Percentiles rank a stretch among this genome's conserved stretches.
Evolutionary conservation across 2,329 filamentous ascomycete species (phyloP).

Genomic region (Talaromyces sp.): DNA sequence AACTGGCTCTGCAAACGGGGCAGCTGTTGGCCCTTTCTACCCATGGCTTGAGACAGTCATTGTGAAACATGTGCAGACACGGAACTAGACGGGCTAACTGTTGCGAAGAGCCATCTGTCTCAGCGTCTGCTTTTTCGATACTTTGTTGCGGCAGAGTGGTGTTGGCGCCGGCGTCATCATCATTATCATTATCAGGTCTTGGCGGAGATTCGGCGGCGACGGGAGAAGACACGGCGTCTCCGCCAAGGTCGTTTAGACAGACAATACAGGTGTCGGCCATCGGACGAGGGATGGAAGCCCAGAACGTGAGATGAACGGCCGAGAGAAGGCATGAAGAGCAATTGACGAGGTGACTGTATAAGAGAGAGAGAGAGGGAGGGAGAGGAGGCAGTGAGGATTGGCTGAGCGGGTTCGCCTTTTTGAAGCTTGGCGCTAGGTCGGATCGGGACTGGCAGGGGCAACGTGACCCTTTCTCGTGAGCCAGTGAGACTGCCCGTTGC

Average conservation of each 20-base stretch:
- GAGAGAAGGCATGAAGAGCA: slow-evolving; percentile 40
- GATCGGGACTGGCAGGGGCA: slow-evolving; percentile 12
- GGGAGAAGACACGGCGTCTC: slow-evolving; percentile 47
- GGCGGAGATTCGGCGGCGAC: slow-evolving; percentile 41
- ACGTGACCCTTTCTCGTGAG: slow-evolving; percentile 10
- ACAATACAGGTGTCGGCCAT: slow-evolving; percentile 70
- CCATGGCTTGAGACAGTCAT: slow-evolving; percentile 90
- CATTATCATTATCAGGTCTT: slow-evolving; percentile 36
- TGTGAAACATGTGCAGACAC: slow-evolving; percentile 88
- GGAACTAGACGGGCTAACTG: slow-evolving; percentile 63
- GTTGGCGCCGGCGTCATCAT: slow-evolving; percentile 20
- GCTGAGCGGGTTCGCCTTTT: slow-evolving; percentile 13
- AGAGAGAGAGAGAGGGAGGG: background rate
- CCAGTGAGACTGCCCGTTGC: background rate
- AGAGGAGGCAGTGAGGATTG: background rate
- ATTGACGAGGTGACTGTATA: slow-evolving; percentile 16
- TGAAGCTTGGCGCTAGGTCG: slow-evolving; percentile 14
- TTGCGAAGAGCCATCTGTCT: slow-evolving; percentile 13
- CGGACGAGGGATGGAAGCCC: slow-evolving; percentile 30
- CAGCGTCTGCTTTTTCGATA: slow-evolving; percentile 8
- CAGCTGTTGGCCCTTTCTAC: slow-evolving; percentile 96
- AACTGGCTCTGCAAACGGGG: slow-evolving; percentile 88
- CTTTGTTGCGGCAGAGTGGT: slow-evolving; percentile 8
- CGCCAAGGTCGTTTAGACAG: slow-evolving; percentile 66
- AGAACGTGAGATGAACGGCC: slow-evolving; percentile 28